Base-by-base conservation (phyloP, 2,329 filamentous ascomycete genomes). In the Pleomassaria siparia region DNA sequence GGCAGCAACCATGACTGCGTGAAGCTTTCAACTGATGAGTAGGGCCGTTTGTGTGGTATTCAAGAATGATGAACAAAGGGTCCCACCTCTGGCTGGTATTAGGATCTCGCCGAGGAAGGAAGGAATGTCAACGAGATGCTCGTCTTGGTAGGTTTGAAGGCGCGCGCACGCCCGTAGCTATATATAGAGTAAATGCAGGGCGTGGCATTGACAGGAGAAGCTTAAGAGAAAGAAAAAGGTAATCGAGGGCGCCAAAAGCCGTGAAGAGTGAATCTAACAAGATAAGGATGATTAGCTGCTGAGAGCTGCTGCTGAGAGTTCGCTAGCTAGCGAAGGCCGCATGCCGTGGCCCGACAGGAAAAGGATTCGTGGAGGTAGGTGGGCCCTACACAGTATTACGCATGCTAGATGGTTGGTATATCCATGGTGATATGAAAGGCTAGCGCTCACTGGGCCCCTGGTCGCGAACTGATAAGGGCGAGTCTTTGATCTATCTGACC, bases 401-500 rank as follows among this genome's bases (percentile, higher is more conserved):
- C n/a, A n/a, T n/a, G n/a, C n/a, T n/a, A n/a, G n/a, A n/a, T n/a
- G n/a, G 46, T 21, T 48, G 35, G 25, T 44, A 46, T 44, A 49
- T 35, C 32, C 15, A 49, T 48, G 40, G 33, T 50, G 56, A 41
- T 55, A 43, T n/a, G n/a, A n/a, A n/a, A n/a, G n/a, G 21, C 44
- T 40, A 20, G 44, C 41, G 55, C 44, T 55, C 43, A 40, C 46
- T 47, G 41, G 49, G 26, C 50, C 46, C 50, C 56, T 47, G 46
- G 52, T 37, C 28, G 16, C 11, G 29, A 39, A 46, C 47, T 56
- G 57, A 60, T 60, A 58, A 60, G 53, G 41, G n/a, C n/a, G n/a
- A n/a, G n/a, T n/a, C n/a, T n/a, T n/a, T n/a, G 55, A 44, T 32
- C 44, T 47, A 53, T 37, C 45, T 39, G 49, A 13, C 12, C 18